Evolutionary conservation across 2,329 filamentous ascomycete species (phyloP), one percentile per base, ranked within the genome.

Genomic region (Trichothecium roseum): DNA sequence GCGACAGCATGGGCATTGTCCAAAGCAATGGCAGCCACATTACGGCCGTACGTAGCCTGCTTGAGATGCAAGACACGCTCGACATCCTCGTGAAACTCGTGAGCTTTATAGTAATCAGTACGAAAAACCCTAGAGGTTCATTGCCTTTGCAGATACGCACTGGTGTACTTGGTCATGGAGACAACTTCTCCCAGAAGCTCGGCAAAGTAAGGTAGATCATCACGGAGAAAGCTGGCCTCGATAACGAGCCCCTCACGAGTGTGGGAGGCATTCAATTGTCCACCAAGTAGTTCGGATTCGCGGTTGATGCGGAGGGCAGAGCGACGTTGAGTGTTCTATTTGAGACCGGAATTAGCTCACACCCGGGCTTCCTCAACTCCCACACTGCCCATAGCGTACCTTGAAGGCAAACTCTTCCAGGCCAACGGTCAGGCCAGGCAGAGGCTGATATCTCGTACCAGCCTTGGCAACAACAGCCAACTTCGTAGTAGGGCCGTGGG

Each of bases 401-500:
- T 94, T 94, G 78, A 95, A 98, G 46, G 93, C 89, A 69, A 93
- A 98, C 61, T 86, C 84, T 69, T 91, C 84, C 47, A 98, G 74
- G 40, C 83, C 89, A 56, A 88, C 82, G 45, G 89, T 82, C 61
- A 95, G 74, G 46, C 91, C 91, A 44, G 91, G 91, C 48, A 84
- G 72, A 45, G 84, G 76, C 70, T 98, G 81, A 64, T 89, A 96
- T 62, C 91, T 75, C 45, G 89, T 93, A 54, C 91, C 91, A 44
- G 87, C 91, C 72, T 94, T 94, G 49, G 88, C 78, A 57, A 98
- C 85, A 46, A 98, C 64, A 38, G 88, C 87, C 47, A 98, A 74
- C 55, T 86, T 93, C 42, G 88, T 87, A 42, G 89, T 94, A 47
- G 87, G 84, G 44, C 86, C 85, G 44, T 84, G 75, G 54, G 85